Evolutionary conservation across 2,329 filamentous ascomycete genomes (phyloP).

Genomic region (Alternaria infectoria): DNA sequence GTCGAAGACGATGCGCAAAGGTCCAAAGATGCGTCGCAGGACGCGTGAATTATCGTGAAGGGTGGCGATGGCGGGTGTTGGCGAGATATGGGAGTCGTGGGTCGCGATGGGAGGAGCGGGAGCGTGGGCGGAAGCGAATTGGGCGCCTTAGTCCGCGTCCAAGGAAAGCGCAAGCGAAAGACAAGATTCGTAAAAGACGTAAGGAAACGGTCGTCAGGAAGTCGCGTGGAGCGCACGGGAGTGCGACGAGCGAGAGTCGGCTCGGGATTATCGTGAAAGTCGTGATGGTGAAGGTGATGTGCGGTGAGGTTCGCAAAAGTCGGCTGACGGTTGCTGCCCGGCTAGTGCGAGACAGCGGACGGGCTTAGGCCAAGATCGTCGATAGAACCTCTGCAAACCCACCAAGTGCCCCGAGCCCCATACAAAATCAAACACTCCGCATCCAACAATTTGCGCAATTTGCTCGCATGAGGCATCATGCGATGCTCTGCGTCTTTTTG

Average conservation of each 20-base stretch:
- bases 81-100: slow-evolving; percentile 19
- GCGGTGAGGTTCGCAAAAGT: slow-evolving; percentile 22
- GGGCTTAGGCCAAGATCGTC: slow-evolving; percentile 14
- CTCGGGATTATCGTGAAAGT: slow-evolving; percentile 29
- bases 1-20: slow-evolving; percentile 11
- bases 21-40: neutral
- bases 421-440: slow-evolving; percentile 5
- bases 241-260: slow-evolving; percentile 32
- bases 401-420: slow-evolving; percentile 9
- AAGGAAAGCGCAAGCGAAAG: slow-evolving; percentile 20
- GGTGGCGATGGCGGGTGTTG: slow-evolving; percentile 3
- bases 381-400: slow-evolving; percentile 18
- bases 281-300: slow-evolving; percentile 27
- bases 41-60: slow-evolving; percentile 18
- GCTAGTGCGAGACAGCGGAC: slow-evolving; percentile 17
- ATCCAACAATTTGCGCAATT: slow-evolving; percentile 6
- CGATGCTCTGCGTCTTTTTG: slow-evolving; percentile 1
- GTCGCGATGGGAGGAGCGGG: slow-evolving; percentile 22
- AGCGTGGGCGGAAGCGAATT: slow-evolving; percentile 29
- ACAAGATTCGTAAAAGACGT: slow-evolving; percentile 20
- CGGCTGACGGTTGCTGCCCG: slow-evolving; percentile 17
- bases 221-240: slow-evolving; percentile 28
- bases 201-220: slow-evolving; percentile 32
- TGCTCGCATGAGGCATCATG: neutral
- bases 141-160: slow-evolving; percentile 23